Conservation (phyloP, 2,329 filamentous ascomycete species). For the Colletotrichum sp. region DNA sequence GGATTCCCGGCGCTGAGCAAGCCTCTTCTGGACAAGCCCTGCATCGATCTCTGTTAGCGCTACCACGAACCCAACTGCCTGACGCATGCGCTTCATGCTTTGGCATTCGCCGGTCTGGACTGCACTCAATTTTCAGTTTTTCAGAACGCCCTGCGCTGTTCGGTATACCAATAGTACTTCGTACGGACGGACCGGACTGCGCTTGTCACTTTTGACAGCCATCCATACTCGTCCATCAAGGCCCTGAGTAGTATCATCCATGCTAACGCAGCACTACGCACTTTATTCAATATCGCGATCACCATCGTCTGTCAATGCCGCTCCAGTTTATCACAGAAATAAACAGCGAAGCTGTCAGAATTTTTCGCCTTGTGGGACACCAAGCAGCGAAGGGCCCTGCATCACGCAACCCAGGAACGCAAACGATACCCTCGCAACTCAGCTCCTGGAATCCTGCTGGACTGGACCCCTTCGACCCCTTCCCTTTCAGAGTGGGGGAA, state of each 20-base stretch:
- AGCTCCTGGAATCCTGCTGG: not conserved
- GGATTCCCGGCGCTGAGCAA: not conserved
- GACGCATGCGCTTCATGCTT: not conserved
- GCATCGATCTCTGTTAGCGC: not conserved
- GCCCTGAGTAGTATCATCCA: not conserved
- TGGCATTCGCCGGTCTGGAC: not conserved
- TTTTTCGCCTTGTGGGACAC: slow-evolving; percentile 2
- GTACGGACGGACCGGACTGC: not conserved
- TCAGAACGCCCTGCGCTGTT: not conserved
- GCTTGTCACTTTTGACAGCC: not conserved
- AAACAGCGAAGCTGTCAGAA: not conserved
- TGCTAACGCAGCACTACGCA: not conserved
- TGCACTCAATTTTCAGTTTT: not conserved
- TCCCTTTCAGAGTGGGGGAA: not conserved
- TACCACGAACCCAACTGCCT: not conserved
- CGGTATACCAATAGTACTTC: not conserved
- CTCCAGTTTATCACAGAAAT: not conserved
- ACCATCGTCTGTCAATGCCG: not conserved
- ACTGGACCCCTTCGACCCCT: not conserved
- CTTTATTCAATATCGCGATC: not conserved
- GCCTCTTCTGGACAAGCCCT: slow-evolving; percentile 1
- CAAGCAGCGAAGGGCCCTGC: not conserved
- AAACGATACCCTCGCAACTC: not conserved
- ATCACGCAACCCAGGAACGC: not conserved
- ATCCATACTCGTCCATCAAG: not conserved